Percentiles rank a stretch among this genome's conserved stretches.
Evolutionary conservation across 306 rosid species (phyloP).

Genomic region (Rubus idaeus): DNA sequence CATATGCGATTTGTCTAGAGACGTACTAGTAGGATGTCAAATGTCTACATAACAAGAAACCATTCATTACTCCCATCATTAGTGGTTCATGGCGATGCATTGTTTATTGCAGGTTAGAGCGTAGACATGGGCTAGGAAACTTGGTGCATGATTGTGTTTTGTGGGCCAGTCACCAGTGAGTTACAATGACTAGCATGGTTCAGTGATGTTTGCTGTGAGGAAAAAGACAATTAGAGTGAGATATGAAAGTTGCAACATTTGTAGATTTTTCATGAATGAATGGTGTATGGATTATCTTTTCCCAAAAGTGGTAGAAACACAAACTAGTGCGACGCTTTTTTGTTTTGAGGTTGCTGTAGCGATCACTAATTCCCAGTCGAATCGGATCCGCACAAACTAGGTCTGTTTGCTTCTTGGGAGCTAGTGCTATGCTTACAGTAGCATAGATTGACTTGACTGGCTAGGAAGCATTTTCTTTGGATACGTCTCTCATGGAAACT

Average conservation of each 20-base stretch:
- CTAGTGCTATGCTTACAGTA: neutral
- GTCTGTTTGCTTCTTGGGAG: neutral
- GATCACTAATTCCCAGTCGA: neutral
- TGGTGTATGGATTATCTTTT: neutral
- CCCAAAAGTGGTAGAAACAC: neutral
- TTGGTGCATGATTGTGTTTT: neutral
- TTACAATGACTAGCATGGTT: neutral
- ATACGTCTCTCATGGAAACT: neutral
- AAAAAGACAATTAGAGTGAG: conserved; percentile 3
- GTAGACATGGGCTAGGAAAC: neutral
- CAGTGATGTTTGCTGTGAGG: neutral
- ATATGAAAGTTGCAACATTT: neutral
- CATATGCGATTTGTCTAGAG: neutral
- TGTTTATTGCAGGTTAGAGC: neutral
- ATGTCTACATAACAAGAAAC: neutral
- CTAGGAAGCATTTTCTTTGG: neutral
- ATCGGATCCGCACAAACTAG: neutral
- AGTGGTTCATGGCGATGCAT: neutral
- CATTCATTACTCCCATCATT: neutral
- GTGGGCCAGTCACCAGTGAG: neutral
- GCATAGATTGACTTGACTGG: conserved; percentile 10
- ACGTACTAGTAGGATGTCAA: neutral
- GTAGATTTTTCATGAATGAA: neutral
- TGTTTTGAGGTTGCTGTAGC: neutral
- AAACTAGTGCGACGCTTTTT: neutral